phyloP scores from a whole-genome alignment of 106 monocot genomes.

The Dendrobium catenatum region DNA sequence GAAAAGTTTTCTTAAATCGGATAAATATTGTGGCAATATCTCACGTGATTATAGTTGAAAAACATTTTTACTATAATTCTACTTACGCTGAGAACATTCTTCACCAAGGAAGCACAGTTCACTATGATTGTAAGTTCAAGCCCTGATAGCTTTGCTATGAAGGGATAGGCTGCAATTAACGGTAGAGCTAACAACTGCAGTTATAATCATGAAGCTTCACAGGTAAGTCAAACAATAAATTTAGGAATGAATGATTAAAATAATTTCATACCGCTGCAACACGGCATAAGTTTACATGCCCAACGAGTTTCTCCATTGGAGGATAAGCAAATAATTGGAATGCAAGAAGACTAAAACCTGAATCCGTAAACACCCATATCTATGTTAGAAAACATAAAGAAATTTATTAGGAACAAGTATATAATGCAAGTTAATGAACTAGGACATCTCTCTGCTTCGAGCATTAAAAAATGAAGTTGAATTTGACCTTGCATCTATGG shows the following conservation, averaged over 20 bases:
- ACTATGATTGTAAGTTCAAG: conserved; percentile 35
- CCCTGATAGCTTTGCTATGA: conserved; percentile 61
- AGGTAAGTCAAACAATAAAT: background rate
- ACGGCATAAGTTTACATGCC: conserved; percentile 32
- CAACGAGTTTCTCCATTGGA: conserved; percentile 29
- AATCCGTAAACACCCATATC: background rate
- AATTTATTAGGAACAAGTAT: background rate
- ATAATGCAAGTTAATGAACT: background rate
- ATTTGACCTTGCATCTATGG: background rate
- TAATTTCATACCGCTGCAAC: conserved; percentile 45
- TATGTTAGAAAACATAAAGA: background rate
- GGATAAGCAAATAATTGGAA: conserved; percentile 52
- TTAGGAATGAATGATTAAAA: background rate
- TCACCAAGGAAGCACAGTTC: conserved; percentile 60
- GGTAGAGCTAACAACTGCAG: conserved; percentile 57
- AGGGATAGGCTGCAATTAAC: conserved; percentile 51
- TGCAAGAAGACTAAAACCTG: conserved; percentile 46
- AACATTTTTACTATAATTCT: background rate
- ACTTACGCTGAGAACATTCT: conserved; percentile 72
- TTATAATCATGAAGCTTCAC: conserved; percentile 2
- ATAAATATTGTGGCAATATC: background rate
- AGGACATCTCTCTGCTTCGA: background rate
- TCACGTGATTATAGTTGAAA: background rate
- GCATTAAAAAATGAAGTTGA: background rate
- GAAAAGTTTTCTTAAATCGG: background rate